Evolutionary conservation across 2,329 filamentous ascomycete genomes (phyloP).

Genomic region (Apiospora malaysiana): DNA sequence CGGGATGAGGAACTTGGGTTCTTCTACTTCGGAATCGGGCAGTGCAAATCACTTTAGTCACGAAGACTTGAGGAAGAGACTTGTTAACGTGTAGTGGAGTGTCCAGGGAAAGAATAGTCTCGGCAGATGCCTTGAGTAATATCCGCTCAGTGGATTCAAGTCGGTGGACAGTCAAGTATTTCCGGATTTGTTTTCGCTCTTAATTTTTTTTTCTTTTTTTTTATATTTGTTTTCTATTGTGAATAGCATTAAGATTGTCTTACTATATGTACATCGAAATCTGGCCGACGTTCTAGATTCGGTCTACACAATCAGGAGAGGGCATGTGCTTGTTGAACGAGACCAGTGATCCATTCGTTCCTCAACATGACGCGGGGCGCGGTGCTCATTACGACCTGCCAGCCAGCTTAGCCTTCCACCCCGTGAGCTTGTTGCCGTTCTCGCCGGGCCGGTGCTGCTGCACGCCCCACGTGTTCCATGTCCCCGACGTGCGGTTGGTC

Average conservation of each 20-base stretch:
- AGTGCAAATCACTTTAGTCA: too few species aligned
- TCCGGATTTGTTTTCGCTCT: background rate
- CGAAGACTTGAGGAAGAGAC: too few species aligned
- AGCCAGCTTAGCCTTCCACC: constrained; percentile 22
- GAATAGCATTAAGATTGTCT: background rate
- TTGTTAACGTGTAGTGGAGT: too few species aligned
- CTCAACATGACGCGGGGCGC: too few species aligned
- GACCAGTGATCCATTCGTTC: too few species aligned
- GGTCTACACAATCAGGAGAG: background rate
- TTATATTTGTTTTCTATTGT: background rate
- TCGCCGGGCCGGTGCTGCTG: constrained; percentile 23
- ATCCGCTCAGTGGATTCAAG: too few species aligned
- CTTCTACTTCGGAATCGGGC: too few species aligned
- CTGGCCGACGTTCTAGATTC: background rate
- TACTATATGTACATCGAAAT: background rate
- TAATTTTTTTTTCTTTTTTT: background rate
- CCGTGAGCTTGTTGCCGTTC: constrained; percentile 4
- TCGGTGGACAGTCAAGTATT: too few species aligned
- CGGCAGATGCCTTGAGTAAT: too few species aligned
- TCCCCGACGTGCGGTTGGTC: constrained; percentile 23
- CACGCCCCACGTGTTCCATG: constrained; percentile 26
- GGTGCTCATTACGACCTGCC: background rate
- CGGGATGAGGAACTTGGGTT: too few species aligned
- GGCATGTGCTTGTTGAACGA: background rate
- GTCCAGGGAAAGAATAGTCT: too few species aligned